Evolutionary conservation across 805 yeast species (phyloP), one percentile per base, ranked within the genome.

Genomic region (Candida silvatica): DNA sequence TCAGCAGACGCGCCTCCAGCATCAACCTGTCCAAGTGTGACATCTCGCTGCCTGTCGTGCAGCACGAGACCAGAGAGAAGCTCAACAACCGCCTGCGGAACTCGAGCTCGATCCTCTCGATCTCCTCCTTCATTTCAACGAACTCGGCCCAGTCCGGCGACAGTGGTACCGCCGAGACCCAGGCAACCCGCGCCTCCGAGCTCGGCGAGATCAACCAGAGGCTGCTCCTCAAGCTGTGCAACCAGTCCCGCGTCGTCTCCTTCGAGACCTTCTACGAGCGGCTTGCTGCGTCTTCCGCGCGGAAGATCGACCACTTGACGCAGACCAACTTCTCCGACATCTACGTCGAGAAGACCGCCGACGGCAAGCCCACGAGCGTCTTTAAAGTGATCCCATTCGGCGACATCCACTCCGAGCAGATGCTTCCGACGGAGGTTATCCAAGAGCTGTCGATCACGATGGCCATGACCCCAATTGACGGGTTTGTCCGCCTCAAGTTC

Each of bases 31-130:
- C 38, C 26, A 39, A 60, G 37, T 47, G 59, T 6, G 62, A 60
- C 56, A 77, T 77, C 12, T 76, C 83, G 4, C 53, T 73, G 37
- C 85, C 84, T 1, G 62, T 69, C 4, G 77, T 80, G 5, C 73
- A 69, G 37, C 69, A 67, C 26, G 66, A 64, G 9, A 69, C 81
- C 12, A 62, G 74, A 24, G 74, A 68, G 40, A 76, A 74, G 41
- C 58, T 77, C 35, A 64, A 67, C 42, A 62, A 65, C 38, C 77
- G 72, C 44, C 54, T 77, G 31, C 64, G 65, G 43, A 71, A 69
- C 37, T 67, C 73, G 20, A 57, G 69, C 2, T 69, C 77, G 4
- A 49, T 72, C 30, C 47, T 71, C 19, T 64, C 73, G 9, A 57
- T 69, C 25, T 60, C 60, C 4, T 52, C 59, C 2, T 44, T 47